Conservation (phyloP, 2,329 filamentous ascomycete species). For the Botrytis elliptica region DNA sequence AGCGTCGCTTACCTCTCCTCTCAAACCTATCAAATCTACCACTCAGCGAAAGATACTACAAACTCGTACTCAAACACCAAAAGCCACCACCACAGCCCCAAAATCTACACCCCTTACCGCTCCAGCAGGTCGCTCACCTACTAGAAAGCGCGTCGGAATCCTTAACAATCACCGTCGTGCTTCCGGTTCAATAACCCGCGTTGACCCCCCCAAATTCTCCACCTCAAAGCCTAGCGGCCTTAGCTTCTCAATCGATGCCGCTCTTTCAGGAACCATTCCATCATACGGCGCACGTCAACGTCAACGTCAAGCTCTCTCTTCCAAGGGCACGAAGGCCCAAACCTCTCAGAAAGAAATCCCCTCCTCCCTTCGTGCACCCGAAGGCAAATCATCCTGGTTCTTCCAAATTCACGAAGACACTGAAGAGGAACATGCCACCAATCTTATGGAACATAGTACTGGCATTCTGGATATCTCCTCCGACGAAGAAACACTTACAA, state of each 20-base stretch:
- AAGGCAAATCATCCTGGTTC: constrained; percentile 70
- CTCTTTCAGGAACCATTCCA: constrained; percentile 72
- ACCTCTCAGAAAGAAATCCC: constrained; percentile 12
- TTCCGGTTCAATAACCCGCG: constrained; percentile 61
- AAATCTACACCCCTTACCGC: constrained; percentile 58
- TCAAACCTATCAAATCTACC: constrained; percentile 28
- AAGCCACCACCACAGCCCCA: constrained; percentile 44
- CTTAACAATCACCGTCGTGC: constrained; percentile 63
- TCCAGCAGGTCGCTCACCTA: constrained; percentile 80
- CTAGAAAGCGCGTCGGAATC: constrained; percentile 68
- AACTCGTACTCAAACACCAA: constrained; percentile 52
- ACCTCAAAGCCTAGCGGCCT: constrained; percentile 46
- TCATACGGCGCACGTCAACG: constrained; percentile 52
- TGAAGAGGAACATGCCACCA: constrained; percentile 85
- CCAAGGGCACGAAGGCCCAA: constrained; percentile 19
- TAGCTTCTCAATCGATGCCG: constrained; percentile 83
- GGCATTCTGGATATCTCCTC: constrained; percentile 84
- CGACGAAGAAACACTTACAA: constrained; percentile 67
- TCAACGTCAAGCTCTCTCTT: constrained; percentile 36
- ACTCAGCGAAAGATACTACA: constrained; percentile 46
- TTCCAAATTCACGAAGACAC: constrained; percentile 96
- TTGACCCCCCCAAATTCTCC: constrained; percentile 64
- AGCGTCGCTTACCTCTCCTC: constrained; percentile 24
- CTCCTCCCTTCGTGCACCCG: constrained; percentile 44
- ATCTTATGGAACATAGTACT: constrained; percentile 88